Base-by-base conservation (phyloP, 2,329 filamentous ascomycete genomes). In the Hysterium pulicare region DNA sequence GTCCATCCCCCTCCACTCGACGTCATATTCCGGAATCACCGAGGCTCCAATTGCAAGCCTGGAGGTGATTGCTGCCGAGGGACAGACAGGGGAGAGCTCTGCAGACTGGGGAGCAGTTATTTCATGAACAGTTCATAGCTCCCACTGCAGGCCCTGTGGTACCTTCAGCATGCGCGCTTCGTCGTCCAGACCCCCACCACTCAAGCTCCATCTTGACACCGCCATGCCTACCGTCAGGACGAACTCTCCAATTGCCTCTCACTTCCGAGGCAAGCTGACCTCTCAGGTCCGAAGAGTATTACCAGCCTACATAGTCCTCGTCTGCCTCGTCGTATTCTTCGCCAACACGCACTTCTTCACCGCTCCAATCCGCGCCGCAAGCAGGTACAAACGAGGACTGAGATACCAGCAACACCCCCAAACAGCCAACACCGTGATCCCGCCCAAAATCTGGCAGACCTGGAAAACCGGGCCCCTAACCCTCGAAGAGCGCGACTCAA, bases 401-500 rank as follows among this genome's bases (percentile, higher is more conserved):
- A 61, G 51, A 34, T 65, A 66, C 31, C 62, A 66, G 28, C 49
- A 63, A 33, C 59, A 59, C 15, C 41, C 61, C 11, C 57, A 64
- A 35, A 40, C 55, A 21, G 40, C 22, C 43, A 50, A 46, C 33
- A 47, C 48, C 45, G 39, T 59, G 41, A 53, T 87, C 82, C 53
- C 84, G 76, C 5, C 74, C 42, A 88, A 87, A 65, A 84, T 88
- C 51, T 88, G 84, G 84, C 84, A 88, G 64, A 84, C 81, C 0
- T 88, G 84, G 84, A 88, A 87, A 61, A 77, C 83, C 21, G 77
- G 83, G 47, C 81, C 84, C 2, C 69, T 86, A 24, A 71, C 72
- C 2, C 86, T 87, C 55, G 83, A 85, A 48, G 74, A 81, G 54
- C 74, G 79, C 40, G 82, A 87, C 54, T 69, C 77, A 23, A 66